phyloP scores from a whole-genome alignment of 2,329 filamentous ascomycete genomes.

The Talaromyces islandicus region DNA sequence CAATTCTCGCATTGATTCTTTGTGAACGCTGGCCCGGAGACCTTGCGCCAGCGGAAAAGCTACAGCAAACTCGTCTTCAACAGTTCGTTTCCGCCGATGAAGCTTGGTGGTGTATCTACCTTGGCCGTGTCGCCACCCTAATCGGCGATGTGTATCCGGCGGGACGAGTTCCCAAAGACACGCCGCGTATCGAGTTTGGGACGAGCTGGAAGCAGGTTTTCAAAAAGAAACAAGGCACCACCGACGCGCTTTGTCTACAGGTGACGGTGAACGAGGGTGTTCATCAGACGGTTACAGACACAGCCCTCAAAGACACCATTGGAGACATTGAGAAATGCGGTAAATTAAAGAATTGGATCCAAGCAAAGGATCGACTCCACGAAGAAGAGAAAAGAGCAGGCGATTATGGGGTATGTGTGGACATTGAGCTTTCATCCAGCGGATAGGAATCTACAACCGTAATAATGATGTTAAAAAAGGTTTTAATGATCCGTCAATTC shows the following conservation, averaged over 20 bases:
- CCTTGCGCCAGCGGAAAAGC: slow-evolving; percentile 52
- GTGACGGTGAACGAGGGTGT: slow-evolving; percentile 38
- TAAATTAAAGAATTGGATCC: slow-evolving; percentile 54
- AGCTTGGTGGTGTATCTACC: slow-evolving; percentile 61
- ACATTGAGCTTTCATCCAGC: slow-evolving; percentile 20
- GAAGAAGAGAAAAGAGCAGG: slow-evolving; percentile 22
- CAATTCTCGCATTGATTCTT: slow-evolving; percentile 63
- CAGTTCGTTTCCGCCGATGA: slow-evolving; percentile 49
- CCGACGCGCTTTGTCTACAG: slow-evolving; percentile 39
- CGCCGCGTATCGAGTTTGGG: slow-evolving; percentile 34
- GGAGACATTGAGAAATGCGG: slow-evolving; percentile 48
- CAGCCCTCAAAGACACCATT: slow-evolving; percentile 36
- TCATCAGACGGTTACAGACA: slow-evolving; percentile 25
- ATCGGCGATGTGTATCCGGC: slow-evolving; percentile 57
- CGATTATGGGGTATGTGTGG: slow-evolving; percentile 36
- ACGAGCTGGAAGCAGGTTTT: slow-evolving; percentile 38
- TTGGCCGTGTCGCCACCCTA: slow-evolving; percentile 55
- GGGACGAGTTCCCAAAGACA: slow-evolving; percentile 34
- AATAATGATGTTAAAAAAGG: background rate
- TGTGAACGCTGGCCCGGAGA: slow-evolving; percentile 69
- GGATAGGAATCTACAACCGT: background rate
- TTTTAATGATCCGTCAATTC: background rate
- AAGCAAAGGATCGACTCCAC: slow-evolving; percentile 11
- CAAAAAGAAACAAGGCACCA: slow-evolving; percentile 33
- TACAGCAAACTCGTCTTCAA: slow-evolving; percentile 50